Evolutionary conservation across 1,139 yeast genomes (phyloP), one percentile per base, ranked within the genome.

Genomic region (Petasospora rhodanensis): DNA sequence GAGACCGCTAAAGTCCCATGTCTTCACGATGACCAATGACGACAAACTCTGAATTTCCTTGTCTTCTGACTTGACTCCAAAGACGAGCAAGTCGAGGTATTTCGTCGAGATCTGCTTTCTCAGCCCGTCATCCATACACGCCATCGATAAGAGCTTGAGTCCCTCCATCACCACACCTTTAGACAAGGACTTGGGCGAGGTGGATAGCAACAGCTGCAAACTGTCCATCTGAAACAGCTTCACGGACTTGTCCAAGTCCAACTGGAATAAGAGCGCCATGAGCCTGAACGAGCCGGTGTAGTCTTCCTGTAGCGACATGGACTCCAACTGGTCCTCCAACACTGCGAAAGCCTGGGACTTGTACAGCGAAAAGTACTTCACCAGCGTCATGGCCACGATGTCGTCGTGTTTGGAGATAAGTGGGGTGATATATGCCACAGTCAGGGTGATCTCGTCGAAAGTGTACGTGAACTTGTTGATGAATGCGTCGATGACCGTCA

Each of bases 111-210:
- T 66, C 41, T 52, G 59, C 15, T 52, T 52, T 17, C 73, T 55
- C 35, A 70, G 55, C 8, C 54, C 48, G 25, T 65, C 69, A 23
- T 58, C 53, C 9, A 66, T 58, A 38, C 69, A 64, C 0, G 72
- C 49, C 14, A 32, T 34, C 4, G 51, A 42, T 5, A 49, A 24
- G 13, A 47, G 27, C 10, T 14, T 10, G 6, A 49, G 22, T 2
- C 48, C 49, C 11, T 32, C 36, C 22, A 39, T 35, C 10, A 49
- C 39, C 4, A 41, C 28, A 4, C 23, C 18, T 4, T 21, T n/a
- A 2, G 45, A 28, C 17, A 22, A 18, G 2, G 28, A 43, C 35
- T 17, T 36, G 35, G 1, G n/a, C n/a, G n/a, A n/a, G n/a, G n/a
- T n/a, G n/a, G 23, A 19, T 4, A 49, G 18, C 14, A 46, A 19